These are phyloP conservation scores for Skeletonema costatum DNA, from an alignment of 108 stramenopile genomes.

Conservation along the genomic window DNA sequence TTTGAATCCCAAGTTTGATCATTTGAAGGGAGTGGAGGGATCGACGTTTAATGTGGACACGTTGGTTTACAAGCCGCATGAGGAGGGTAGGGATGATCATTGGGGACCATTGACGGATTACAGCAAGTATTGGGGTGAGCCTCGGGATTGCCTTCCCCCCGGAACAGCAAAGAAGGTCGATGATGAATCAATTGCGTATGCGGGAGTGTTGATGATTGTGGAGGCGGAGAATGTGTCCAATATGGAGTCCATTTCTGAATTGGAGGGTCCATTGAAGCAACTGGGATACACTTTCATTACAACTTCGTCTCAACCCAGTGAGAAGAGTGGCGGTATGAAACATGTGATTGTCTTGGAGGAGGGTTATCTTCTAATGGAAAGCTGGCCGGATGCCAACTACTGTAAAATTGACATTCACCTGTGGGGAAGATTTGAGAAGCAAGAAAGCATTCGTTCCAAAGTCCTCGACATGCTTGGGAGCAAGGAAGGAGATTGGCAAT, in stretches of 20 bases:
- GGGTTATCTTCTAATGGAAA: constrained; percentile 56
- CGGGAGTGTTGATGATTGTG: constrained; percentile 64
- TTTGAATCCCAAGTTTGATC: constrained; percentile 48
- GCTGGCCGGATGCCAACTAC: constrained; percentile 46
- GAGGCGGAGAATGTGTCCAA: constrained; percentile 62
- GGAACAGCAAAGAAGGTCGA: constrained; percentile 27
- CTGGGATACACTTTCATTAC: constrained; percentile 24
- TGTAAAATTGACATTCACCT: too few species aligned
- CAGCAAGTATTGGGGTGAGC: constrained; percentile 51
- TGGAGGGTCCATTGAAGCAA: constrained; percentile 19
- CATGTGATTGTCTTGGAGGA: constrained; percentile 41
- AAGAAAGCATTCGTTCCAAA: too few species aligned
- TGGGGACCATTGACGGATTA: constrained; percentile 70
- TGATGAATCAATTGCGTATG: constrained; percentile 15
- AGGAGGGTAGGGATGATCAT: constrained; percentile 56
- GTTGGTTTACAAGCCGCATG: constrained; percentile 38
- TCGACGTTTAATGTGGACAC: constrained; percentile 11
- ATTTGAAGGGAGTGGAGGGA: constrained; percentile 22
- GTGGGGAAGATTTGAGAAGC: too few species aligned
- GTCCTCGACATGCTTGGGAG: constrained; percentile 11
- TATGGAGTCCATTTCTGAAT: constrained; percentile 12
- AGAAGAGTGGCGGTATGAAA: constrained; percentile 15
- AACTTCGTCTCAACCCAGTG: constrained; percentile 34
- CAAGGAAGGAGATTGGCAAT: constrained; percentile 21
- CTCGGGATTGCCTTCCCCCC: constrained; percentile 29